Conservation (phyloP, 148 eudicot species). For the Rhododendron vialii region DNA sequence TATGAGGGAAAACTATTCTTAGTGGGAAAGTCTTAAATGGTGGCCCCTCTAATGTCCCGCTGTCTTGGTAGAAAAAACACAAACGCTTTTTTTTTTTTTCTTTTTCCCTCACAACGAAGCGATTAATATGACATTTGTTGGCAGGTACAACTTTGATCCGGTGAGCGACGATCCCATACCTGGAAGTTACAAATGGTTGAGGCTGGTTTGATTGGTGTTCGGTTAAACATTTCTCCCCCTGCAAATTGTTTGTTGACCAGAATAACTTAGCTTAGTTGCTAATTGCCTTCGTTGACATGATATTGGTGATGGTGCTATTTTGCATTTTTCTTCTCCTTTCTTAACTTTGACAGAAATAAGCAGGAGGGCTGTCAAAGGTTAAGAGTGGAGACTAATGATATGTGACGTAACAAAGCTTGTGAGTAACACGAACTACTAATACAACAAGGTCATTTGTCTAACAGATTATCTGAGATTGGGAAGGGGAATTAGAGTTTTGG, state of each 20-base stretch:
- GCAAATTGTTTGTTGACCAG: not conserved
- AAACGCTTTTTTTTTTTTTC: not conserved
- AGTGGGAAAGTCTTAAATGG: not conserved
- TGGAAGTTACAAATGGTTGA: constrained; percentile 50
- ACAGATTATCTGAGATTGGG: constrained; percentile 23
- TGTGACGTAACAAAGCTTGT: constrained; percentile 26
- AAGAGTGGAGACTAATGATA: constrained; percentile 32
- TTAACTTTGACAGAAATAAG: constrained; percentile 29
- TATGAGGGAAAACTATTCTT: not conserved
- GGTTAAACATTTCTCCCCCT: not conserved
- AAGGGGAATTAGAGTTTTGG: constrained; percentile 5
- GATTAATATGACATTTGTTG: not conserved
- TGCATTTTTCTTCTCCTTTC: constrained; percentile 7
- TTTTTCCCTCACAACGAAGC: not conserved
- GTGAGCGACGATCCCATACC: constrained; percentile 41
- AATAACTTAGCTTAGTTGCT: constrained; percentile 11
- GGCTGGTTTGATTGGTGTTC: constrained; percentile 20
- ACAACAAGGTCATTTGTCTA: constrained; percentile 23
- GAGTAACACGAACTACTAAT: constrained; percentile 1
- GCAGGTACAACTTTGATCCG: constrained; percentile 58
- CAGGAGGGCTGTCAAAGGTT: constrained; percentile 17
- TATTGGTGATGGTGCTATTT: constrained; percentile 24
- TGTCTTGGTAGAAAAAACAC: not conserved
- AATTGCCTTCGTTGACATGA: constrained; percentile 2
- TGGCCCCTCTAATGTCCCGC: not conserved